Percentiles rank a stretch among this genome's conserved stretches.
Evolutionary conservation across 2,329 filamentous ascomycete species (phyloP).

Genomic region (Teratosphaeria gauchensis): DNA sequence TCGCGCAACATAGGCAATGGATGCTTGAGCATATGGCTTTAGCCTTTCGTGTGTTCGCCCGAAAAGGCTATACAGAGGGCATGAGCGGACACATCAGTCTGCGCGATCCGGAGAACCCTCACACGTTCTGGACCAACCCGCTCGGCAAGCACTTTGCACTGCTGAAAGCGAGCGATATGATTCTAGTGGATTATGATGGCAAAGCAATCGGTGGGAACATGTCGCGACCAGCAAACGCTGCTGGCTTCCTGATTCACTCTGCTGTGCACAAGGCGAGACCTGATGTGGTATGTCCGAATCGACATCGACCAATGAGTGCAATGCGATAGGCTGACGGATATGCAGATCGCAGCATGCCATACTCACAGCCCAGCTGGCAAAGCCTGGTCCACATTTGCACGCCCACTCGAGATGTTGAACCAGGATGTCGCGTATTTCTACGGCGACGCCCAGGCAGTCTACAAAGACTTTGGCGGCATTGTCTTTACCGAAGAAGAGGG

Average conservation of each 20-base stretch:
- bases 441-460: constrained; percentile 53
- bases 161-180: constrained; percentile 56
- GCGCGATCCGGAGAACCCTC: constrained; percentile 52
- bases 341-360: constrained; percentile 57
- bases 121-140: constrained; percentile 61
- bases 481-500: constrained; percentile 57
- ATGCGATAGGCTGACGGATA: background rate
- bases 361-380: constrained; percentile 57
- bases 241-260: constrained; percentile 61
- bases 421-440: constrained; percentile 59
- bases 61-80: constrained; percentile 58
- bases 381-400: constrained; percentile 57
- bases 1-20: constrained; percentile 51
- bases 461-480: constrained; percentile 53
- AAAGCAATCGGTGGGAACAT: constrained; percentile 54
- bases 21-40: constrained; percentile 55
- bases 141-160: constrained; percentile 56
- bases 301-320: background rate
- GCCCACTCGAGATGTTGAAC: constrained; percentile 59
- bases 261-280: constrained; percentile 58
- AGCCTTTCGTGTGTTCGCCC: constrained; percentile 58
- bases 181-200: constrained; percentile 55
- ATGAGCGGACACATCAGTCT: constrained; percentile 61
- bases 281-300: constrained; percentile 47
- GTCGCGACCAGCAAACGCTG: constrained; percentile 52